Percentiles rank a stretch among this genome's conserved stretches.
These are phyloP conservation scores for Auxenochlorella protothecoides DNA, from an alignment of 139 green algal species.

Conservation along the genomic window DNA sequence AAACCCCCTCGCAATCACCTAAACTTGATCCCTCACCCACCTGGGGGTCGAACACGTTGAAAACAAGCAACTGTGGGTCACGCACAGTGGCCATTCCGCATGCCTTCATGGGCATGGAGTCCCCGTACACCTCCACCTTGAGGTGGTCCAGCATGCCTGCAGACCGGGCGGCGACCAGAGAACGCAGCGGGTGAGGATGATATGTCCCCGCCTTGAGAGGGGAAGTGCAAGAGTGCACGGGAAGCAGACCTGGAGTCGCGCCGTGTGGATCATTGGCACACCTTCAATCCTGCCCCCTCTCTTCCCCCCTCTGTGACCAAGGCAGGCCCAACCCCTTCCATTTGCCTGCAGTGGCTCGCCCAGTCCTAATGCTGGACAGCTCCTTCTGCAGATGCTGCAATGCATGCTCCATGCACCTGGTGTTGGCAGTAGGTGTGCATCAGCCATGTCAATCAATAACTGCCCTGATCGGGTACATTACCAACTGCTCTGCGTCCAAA, in stretches of 20 bases:
- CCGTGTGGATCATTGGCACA: too few species aligned
- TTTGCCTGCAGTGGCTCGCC: conserved; percentile 46
- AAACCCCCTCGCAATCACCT: too few species aligned
- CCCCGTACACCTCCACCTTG: conserved; percentile 42
- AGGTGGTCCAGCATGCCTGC: conserved; percentile 65
- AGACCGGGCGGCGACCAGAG: neutral
- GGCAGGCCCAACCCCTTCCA: neutral
- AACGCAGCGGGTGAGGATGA: neutral
- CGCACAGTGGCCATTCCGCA: conserved; percentile 52
- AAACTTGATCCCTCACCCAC: conserved; percentile 14
- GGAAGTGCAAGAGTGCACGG: neutral
- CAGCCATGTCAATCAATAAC: neutral
- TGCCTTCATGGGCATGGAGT: conserved; percentile 44
- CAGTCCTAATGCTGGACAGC: conserved; percentile 50
- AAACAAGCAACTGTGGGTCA: conserved; percentile 50
- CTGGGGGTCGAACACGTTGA: conserved; percentile 52
- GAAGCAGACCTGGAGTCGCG: neutral
- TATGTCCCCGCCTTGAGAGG: too few species aligned
- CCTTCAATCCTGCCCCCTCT: too few species aligned
- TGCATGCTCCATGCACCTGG: conserved; percentile 42
- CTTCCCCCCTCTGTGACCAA: neutral
- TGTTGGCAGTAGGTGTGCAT: neutral
- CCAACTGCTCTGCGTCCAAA: too few species aligned
- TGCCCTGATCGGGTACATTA: too few species aligned
- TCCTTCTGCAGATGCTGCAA: conserved; percentile 46